A percentile compares a stretch with the other conserved stretches of the same genome.
These are phyloP conservation scores for Funneliformis geosporum DNA, from an alignment of 192 early-diverging fungal species.

Conservation along the genomic window DNA sequence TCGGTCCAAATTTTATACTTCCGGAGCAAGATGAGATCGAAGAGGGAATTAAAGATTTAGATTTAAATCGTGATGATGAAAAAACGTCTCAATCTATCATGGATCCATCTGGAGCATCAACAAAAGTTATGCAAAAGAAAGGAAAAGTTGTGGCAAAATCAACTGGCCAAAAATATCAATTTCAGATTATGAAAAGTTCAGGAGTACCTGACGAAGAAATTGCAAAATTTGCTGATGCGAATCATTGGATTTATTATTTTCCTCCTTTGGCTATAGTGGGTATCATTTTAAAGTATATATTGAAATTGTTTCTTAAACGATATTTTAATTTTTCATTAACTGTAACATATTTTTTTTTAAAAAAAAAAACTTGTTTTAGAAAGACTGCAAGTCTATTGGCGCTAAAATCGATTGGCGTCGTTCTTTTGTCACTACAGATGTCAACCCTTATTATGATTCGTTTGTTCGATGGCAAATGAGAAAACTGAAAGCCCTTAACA, in stretches of 20 bases:
- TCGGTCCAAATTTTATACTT: slow-evolving; percentile 73
- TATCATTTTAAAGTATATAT: slow-evolving; percentile 20
- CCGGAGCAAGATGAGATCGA: slow-evolving; percentile 9
- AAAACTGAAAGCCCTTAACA: slow-evolving; percentile 71
- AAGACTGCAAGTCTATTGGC: slow-evolving; percentile 75
- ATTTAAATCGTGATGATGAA: not conserved
- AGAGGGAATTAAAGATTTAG: slow-evolving; percentile 2
- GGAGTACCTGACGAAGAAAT: slow-evolving; percentile 89
- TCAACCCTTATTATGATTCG: slow-evolving; percentile 97
- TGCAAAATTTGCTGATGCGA: slow-evolving; percentile 87
- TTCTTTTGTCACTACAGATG: slow-evolving; percentile 96
- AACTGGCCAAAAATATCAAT: slow-evolving; percentile 85
- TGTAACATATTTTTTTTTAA: not conserved
- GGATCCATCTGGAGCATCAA: slow-evolving; percentile 41
- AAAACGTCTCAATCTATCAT: not conserved
- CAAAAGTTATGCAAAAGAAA: slow-evolving; percentile 72
- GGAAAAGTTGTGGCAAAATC: slow-evolving; percentile 90
- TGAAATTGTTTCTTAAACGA: too few relatives aligned
- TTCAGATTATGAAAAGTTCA: slow-evolving; percentile 93
- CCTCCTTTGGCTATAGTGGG: slow-evolving; percentile 79
- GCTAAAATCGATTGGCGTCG: slow-evolving; percentile 94
- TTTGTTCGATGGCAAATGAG: slow-evolving; percentile 99
- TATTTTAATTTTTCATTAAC: slow-evolving; percentile 7
- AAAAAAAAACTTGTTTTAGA: slow-evolving; percentile 30
- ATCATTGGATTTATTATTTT: slow-evolving; percentile 93